Base-by-base conservation (phyloP, 2,329 filamentous ascomycete species). In the Alternaria sp. region DNA sequence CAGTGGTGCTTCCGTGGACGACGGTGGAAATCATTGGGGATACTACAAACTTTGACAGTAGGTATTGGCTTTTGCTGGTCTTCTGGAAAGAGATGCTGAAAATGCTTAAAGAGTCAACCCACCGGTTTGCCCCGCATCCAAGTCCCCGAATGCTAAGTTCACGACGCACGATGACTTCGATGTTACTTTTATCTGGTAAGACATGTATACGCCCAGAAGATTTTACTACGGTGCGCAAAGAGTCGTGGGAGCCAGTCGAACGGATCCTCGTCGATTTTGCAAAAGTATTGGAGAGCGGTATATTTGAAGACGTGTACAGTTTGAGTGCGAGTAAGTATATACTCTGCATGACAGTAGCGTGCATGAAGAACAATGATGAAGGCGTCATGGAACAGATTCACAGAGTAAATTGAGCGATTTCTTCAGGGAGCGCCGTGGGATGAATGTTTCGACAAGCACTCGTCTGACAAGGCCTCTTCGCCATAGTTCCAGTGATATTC, bases 251-350 rank as follows among this genome's bases (percentile, higher is more conserved):
- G 51, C 51, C 51, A 4, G 48, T 54, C 14, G 42, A 48, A 24
- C 41, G 42, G 10, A 54, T 54, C 29, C 7, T 54, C 5, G 33
- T 39, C 17, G 51, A 39, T 14, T 54, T 54, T 33, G 41, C 41
- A 23, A 40, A 9, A 14, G 51, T 48, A 31, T 17, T 54, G 7
- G 23, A 46, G 41, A 54, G 31, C 7, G 41, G 51, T 13, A 31
- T 48, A 1, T 31, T 54, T 4, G 51, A 48, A 14, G 3, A 28
- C 1, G 17, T 54, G 9, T 39, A 46, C 7, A 54, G 41, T 26
- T 24, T 54, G 21, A 48, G 46, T 46, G 51, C 42, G 13, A 54
- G 51, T 23, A 54, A 48, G 41, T 31, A 54, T n/a, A 7, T 48
- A 5, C 48, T 54, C 34, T 46, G 23, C n/a, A 41, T 54, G 23